Evolutionary conservation across 2,329 filamentous ascomycete genomes (phyloP), one percentile per base, ranked within the genome.

Genomic region (Phaeosphaeriaceae sp.): DNA sequence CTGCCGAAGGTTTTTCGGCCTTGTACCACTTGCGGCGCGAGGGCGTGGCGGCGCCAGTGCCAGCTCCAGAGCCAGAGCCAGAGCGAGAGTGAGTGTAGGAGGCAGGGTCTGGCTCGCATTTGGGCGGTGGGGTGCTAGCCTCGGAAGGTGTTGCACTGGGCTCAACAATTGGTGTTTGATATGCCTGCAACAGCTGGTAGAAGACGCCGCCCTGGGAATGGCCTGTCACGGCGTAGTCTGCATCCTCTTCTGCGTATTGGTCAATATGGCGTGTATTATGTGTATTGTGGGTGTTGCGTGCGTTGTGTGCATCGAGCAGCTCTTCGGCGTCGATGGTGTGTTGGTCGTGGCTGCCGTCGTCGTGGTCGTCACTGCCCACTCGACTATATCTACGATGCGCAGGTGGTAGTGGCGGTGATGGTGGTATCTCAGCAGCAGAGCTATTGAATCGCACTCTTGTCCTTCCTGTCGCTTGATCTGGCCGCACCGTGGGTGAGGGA

Each of bases 161-260:
- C 21, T 39, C 52, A 16, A 55, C 46, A 1, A 56, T 46, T 4
- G 67, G 64, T 6, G 49, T 60, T 50, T 65, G 66, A 51, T 70
- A 70, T 17, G 67, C 65, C 44, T 70, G 64, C 7, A 70, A 60
- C 6, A 70, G 53, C 29, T 68, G 66, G 46, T 68, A 68, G 45
- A 70, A 68, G 46, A 70, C 52, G 21, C 67, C 67, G 15, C 67
- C 67, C 20, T 64, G 58, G 12, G 52, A 50, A 44, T 60, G 65
- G n/a, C 66, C 63, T 1, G 64, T 63, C 13, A 63, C 61, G 13
- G 64, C 57, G 35, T 67, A 68, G 23, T 42, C 43, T 9, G 60
- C 60, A 16, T 67, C 61, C 6, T 54, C 48, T 18, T 58, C 50
- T 1, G 41, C 46, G 6, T 26, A 26, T 11, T 11, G 7, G 23